phyloP scores from a whole-genome alignment of 805 yeast genomes.

The Starmerella potacharoeniae region DNA sequence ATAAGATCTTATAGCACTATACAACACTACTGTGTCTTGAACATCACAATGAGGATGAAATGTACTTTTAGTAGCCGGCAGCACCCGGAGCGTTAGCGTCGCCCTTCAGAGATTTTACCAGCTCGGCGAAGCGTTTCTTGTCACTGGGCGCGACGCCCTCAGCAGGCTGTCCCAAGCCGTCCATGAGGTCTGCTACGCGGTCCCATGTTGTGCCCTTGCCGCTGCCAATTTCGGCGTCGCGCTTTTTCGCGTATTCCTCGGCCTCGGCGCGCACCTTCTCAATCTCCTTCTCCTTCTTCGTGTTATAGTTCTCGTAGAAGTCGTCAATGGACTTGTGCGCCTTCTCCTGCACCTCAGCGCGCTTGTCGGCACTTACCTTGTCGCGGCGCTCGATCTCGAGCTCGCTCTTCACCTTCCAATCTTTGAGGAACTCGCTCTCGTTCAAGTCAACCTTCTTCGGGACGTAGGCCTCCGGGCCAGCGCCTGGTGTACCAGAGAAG shows the following conservation, averaged over 20 bases:
- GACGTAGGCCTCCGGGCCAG: conserved; percentile 20
- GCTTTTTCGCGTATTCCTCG: conserved; percentile 55
- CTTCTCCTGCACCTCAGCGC: conserved; percentile 54
- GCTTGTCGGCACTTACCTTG: conserved; percentile 50
- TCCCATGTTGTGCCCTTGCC: conserved; percentile 46
- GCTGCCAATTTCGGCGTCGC: conserved; percentile 43
- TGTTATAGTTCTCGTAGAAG: conserved; percentile 82
- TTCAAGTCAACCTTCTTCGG: conserved; percentile 27
- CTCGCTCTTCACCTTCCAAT: conserved; percentile 75
- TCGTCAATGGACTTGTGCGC: conserved; percentile 82
- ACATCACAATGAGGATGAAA: too few species aligned
- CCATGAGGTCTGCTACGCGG: conserved; percentile 42
- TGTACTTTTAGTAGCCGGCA: conserved; percentile 39
- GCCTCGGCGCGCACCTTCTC: conserved; percentile 57
- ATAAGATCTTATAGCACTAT: too few species aligned
- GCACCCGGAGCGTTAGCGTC: conserved; percentile 70
- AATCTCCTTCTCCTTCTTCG: conserved; percentile 61
- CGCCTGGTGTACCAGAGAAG: conserved; percentile 23
- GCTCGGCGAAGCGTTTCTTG: conserved; percentile 57
- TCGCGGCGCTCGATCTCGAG: conserved; percentile 74
- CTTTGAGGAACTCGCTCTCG: conserved; percentile 49
- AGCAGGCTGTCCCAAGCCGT: conserved; percentile 33
- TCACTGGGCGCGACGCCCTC: conserved; percentile 42
- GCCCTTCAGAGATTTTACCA: conserved; percentile 53
- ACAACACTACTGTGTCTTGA: too few species aligned